Evolutionary conservation across 2,329 filamentous ascomycete genomes (phyloP), one percentile per base, ranked within the genome.

Genomic region (Beauveria varroae): DNA sequence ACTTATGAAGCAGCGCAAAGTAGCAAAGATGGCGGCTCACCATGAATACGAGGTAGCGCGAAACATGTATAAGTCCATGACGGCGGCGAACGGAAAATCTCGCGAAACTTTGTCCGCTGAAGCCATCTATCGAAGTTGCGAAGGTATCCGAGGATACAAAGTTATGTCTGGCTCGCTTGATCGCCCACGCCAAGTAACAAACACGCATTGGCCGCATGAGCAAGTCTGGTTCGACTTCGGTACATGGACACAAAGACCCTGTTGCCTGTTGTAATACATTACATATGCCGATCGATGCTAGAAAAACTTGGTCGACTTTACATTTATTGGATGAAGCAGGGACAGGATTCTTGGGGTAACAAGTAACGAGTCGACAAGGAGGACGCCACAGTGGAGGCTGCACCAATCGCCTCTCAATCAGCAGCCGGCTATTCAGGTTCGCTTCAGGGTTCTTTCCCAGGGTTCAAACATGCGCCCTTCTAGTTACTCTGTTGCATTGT

Each of bases 271-370:
- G 34, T 20, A 20, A 20, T 43, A 20, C 56, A 51, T 9, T 41
- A 47, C 56, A 58, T 58, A 51, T 43, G 34, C 46, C 24, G 56
- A 58, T 58, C 56, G 56, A 34, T 40, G 28, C 51, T 16, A 49
- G 16, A 28, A 50, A 41, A 41, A 50, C 22, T 24, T 28, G 28
- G 28, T 22, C 46, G 14, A 40, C n/a, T 49, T 57, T n/a, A n/a
- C n/a, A n/a, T n/a, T n/a, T 37, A 49, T 37, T 34, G 43, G 43
- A 34, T 47, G 41, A 56, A 16, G 12, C 16, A 40, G 16, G 37
- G 16, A 16, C 20, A 43, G 7, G 6, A 26, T 26, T 41, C 14
- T 40, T 40, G 18, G 44, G 30, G 10, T 16, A 53, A 24, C 20
- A 37, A 37, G 34, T 37, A 37, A 37, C 5, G 14, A 16, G 34